Base-by-base conservation (phyloP, 2,329 filamentous ascomycete species). In the Huntiella bhutanensis region DNA sequence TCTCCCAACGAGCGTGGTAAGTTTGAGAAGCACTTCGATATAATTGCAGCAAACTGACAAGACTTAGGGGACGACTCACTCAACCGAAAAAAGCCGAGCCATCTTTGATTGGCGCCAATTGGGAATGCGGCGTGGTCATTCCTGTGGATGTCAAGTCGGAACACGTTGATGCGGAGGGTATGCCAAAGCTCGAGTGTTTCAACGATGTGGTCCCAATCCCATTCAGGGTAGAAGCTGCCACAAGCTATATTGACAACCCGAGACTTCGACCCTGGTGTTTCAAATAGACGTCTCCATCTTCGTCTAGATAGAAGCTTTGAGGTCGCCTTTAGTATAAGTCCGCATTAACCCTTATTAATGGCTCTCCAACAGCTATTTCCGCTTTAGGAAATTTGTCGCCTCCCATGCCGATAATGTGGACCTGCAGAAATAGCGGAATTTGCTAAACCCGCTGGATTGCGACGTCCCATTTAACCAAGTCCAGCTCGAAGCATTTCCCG, bases 1-100 rank as follows among this genome's bases (percentile, higher is more conserved):
- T 94, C 22, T 93, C 86, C 0, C 86, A 95, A 60, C 87, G 82
- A 58, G 91, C 91, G 28, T 98, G 91, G 82, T 85, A 63, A 67
- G 75, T 65, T 11, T 34, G n/a, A 44, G 13, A 11, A 15, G 11
- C 10, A n/a, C 13, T 16, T 19, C 10, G 5, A 13, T 13, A 16
- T 32, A 19, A 4, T 28, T 15, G 32, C 15, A 10, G 36, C 5
- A 15, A 16, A 16, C 19, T 16, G 13, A 19, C 32, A 19, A 12
- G 7, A 10, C 37, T 7, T 53, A 84, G 81, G 88, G 91, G 88
- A 16, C 77, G 77, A 41, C 62, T 94, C 28, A 73, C 78, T 46
- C 77, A 77, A 55, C 80, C 92, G 55, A 75, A 71, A 53, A 62
- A 59, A 5, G 80, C 74, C 78, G 78, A 51, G 51, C 73, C 76